Conservation (phyloP, 768 basidiomycete genomes). For the Mycena floridula region DNA sequence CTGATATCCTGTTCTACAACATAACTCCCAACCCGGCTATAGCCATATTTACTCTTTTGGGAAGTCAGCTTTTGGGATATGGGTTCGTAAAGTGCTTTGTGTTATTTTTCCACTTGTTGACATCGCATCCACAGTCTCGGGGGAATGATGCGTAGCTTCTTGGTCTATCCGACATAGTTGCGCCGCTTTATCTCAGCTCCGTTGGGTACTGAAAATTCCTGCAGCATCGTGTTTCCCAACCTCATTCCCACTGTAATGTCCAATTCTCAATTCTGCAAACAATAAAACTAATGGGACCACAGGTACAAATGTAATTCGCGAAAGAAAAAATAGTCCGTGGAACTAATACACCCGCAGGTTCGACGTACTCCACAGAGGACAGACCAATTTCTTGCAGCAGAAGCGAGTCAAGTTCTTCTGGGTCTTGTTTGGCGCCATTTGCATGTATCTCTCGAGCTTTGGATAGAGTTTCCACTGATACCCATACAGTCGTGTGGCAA, state of each 20-base stretch:
- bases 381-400: slow-evolving; percentile 28
- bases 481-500: slow-evolving; percentile 30
- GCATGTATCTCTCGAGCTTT: slow-evolving; percentile 9
- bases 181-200: too few species aligned
- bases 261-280: too few species aligned
- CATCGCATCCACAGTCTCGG: slow-evolving; percentile 2
- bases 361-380: slow-evolving; percentile 36
- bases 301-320: too few species aligned
- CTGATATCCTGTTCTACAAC: slow-evolving; percentile 37
- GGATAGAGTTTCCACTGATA: too few species aligned
- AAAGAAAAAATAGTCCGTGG: too few species aligned
- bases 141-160: slow-evolving; percentile 32
- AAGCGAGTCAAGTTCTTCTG: slow-evolving; percentile 44
- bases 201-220: too few species aligned
- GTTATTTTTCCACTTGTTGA: slow-evolving; percentile 7
- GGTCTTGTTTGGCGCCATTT: slow-evolving; percentile 34
- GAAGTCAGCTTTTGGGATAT: slow-evolving; percentile 22
- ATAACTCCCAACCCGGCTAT: slow-evolving; percentile 31
- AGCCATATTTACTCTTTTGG: slow-evolving; percentile 22
- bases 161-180: slow-evolving; percentile 49
- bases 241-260: slow-evolving; percentile 32
- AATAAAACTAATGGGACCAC: too few species aligned
- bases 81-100: slow-evolving; percentile 12
- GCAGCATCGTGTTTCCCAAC: slow-evolving; percentile 32
- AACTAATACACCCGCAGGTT: too few species aligned